Base-by-base conservation (phyloP, 2,329 filamentous ascomycete genomes). In the Claviceps cyperi region DNA sequence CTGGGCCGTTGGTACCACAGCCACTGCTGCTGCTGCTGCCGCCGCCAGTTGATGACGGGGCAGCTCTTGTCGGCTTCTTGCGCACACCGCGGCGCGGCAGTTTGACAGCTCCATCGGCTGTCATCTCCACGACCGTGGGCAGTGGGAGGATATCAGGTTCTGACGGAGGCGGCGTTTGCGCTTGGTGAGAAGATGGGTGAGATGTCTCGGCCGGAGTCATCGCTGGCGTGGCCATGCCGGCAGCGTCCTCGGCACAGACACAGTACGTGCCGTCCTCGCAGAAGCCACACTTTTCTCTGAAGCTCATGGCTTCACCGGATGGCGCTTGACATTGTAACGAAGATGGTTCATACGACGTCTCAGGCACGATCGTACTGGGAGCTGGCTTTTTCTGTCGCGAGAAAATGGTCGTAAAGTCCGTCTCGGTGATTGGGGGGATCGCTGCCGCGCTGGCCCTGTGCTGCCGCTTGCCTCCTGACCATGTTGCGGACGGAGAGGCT, bases 251-350 rank as follows among this genome's bases (percentile, higher is more conserved):
- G 22, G 85, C 86, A 64, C 86, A 92, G 56, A 89, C 80, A 60
- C 86, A 92, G 58, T 86, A 86, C 0, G 83, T 89, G 4, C 84
- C 85, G 52, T 90, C 84, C 54, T 83, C 79, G 66, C 86, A 92
- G 67, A 92, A 92, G 6, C 86, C 86, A 62, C 86, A 92, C 19
- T 78, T 76, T 58, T 91, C 86, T 54, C 78, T 75, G 5, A 76
- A 71, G 11, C 71, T 67, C 41, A 75, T 64, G 17, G 59, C 52
- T 39, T 61, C 62, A 40, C 62, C 52, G 2, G 68, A 60, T 17
- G 69, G 62, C 9, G 66, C 55, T 46, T 66, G 69, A 28, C 43
- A 46, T 4, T 46, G 49, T 4, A 48, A 41, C 19, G 45, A 37
- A 3, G 50, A 39, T 35, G 50, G 32, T 21, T 51, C 48, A 45